Evolutionary conservation across 1,139 yeast genomes (phyloP).

Genomic region (Geotrichum macrosporum): DNA sequence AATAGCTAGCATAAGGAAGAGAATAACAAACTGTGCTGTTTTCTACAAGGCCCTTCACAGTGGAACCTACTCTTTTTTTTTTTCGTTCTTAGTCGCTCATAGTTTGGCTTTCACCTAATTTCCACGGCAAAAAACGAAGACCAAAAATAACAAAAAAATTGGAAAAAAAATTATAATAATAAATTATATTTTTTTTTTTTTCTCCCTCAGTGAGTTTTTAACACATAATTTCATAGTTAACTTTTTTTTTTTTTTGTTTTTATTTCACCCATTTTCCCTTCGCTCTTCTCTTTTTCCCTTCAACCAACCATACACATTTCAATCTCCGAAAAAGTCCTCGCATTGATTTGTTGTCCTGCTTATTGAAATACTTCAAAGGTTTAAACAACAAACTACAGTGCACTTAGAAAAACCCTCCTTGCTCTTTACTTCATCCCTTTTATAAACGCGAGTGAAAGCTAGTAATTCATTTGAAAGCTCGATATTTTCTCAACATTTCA

Average conservation of each 20-base stretch:
- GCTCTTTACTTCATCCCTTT: conserved; percentile 5
- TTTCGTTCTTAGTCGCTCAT: conserved; percentile 1
- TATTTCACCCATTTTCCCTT: background rate
- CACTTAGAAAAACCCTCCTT: background rate
- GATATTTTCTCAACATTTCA: no score
- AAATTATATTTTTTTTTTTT: conserved; percentile 4
- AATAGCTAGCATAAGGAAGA: no score
- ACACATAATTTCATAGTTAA: no score
- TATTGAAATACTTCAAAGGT: background rate
- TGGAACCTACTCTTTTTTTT: no score
- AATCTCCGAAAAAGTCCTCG: background rate
- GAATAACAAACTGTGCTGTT: no score
- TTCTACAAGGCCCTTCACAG: no score
- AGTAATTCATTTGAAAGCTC: background rate
- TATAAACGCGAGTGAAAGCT: conserved; percentile 10
- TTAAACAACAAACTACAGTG: conserved; percentile 7
- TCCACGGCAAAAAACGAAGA: background rate
- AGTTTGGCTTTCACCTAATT: background rate
- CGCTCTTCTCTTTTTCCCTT: background rate
- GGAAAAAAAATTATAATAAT: background rate
- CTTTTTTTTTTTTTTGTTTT: no score
- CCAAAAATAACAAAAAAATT: background rate
- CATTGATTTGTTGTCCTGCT: background rate
- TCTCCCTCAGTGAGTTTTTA: no score
- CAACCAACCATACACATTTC: background rate